Base-by-base conservation (phyloP, 768 basidiomycete genomes). In the Paxillus ammoniavirescens region DNA sequence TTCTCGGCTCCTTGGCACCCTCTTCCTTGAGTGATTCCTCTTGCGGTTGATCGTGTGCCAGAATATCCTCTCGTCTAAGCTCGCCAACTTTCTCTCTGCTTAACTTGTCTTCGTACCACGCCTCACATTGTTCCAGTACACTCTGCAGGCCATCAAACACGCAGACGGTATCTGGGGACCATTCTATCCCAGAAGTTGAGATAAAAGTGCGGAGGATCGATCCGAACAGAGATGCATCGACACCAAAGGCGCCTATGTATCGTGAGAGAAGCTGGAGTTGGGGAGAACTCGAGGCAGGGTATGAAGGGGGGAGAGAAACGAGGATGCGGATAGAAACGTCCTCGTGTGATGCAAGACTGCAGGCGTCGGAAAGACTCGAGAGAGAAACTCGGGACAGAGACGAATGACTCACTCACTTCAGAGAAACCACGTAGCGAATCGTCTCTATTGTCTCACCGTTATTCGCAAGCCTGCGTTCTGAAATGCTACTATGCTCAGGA, bases 81-180 rank as follows among this genome's bases (percentile, higher is more conserved):
- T 82, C 82, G 1, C 76, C 82, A 1, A 74, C 79, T 38, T 76
- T 82, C 48, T 82, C 82, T 23, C 69, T 73, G 60, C 73, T 82
- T 23, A 87, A 71, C 15, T 76, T 82, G n/a, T 84, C 82, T 55
- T 79, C 78, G 59, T 91, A 88, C 92, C 92, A 94, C 37, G 65
- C 61, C 21, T 77, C 73, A 56, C 85, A 87, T 14, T 75, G 73
- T 44, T 92, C 90, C 30, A 87, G 68, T 9, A 89, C 81, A 61
- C 76, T 83, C 68, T 93, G 90, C 26, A 94, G 69, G 10, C 93
- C 93, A 57, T 95, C 93, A 63, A 93, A 95, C 12, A 94, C 87
- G 58, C 89, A 92, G 15, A 93, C 85, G 1, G 75, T 77, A 30
- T 85, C 91, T 21, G 80, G 74, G 3, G 76, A 73, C 83, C 88